Evolutionary conservation across 164 flowering plant genomes (phyloP), one percentile per base, ranked within the genome.

Genomic region (Aristolochia californica): DNA sequence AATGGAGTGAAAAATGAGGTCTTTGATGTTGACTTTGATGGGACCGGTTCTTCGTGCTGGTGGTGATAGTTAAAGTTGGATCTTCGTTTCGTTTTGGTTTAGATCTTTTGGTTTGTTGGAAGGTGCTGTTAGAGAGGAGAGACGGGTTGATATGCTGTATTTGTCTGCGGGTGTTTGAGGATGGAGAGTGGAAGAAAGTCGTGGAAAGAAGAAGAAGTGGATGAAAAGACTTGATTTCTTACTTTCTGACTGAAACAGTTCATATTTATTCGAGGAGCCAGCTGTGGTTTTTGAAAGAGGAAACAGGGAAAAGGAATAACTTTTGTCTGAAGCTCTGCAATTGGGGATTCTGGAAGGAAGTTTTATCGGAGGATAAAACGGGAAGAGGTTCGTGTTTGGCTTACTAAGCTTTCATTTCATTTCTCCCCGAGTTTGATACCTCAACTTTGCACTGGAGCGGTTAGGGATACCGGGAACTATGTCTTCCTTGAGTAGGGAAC

Each of bases 401-500:
- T 22, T 60, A 17, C 43, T 50, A n/a, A 22, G 27, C 17, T 48
- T 50, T 44, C 55, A 54, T 54, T 56, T 22, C 5, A 15, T 26
- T 22, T 18, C 59, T n/a, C 30, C 25, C 20, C 12, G 22, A n/a
- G 57, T 53, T 55, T 56, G 53, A 45, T 21, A 34, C 34, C 49
- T 45, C 47, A 67, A 67, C 45, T 73, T 79, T 77, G 76, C 75
- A 57, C 89, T 81, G 84, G 89, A 81, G 82, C 78, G 80, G 60
- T 70, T 81, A 72, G 89, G 83, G 58, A 51, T 65, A 55, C 80
- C 75, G 62, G 88, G 79, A 62, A 70, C 57, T 43, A 87, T 87
- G 95, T 72, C 91, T 48, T 84, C 88, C 64, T 77, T 84, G 12
- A 83, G 88, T 65, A 79, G 87, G 62, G 95, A 87, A 49, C 81